These are phyloP conservation scores for Hanseniaspora uvarum DNA, from an alignment of 1,139 yeast species.

Conservation along the genomic window DNA sequence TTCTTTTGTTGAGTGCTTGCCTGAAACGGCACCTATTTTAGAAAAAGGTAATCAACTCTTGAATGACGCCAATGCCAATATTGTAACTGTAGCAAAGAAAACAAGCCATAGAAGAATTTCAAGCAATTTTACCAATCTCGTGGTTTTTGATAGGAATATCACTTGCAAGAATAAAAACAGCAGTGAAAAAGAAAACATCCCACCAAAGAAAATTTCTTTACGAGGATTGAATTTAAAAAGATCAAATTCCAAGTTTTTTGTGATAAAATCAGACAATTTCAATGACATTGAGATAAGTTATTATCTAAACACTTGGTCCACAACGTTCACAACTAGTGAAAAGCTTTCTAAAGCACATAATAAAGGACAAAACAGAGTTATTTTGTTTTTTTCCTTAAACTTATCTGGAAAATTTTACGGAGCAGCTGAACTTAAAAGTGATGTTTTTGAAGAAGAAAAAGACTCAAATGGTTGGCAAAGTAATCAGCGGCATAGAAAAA, in stretches of 20 bases:
- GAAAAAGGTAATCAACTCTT: too few species aligned
- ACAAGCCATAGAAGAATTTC: background rate
- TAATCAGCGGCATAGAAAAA: constrained; percentile 41
- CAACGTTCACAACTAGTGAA: constrained; percentile 48
- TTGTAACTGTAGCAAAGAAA: background rate
- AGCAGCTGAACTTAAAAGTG: constrained; percentile 45
- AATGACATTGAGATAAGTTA: constrained; percentile 44
- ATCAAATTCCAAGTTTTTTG: constrained; percentile 39
- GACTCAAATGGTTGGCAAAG: constrained; percentile 40
- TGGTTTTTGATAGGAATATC: background rate
- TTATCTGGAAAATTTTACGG: constrained; percentile 54
- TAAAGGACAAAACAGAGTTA: constrained; percentile 30
- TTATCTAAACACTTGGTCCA: constrained; percentile 46
- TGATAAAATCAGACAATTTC: constrained; percentile 45
- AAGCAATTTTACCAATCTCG: background rate
- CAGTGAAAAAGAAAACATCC: background rate
- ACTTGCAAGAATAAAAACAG: background rate
- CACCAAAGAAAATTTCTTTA: background rate
- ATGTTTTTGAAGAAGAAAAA: constrained; percentile 35
- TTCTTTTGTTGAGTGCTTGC: too few species aligned
- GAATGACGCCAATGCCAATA: too few species aligned
- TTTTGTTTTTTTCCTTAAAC: constrained; percentile 49
- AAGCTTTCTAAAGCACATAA: constrained; percentile 38
- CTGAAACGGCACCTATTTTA: too few species aligned
- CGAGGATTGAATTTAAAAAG: background rate